Evolutionary conservation across 2,329 filamentous ascomycete species (phyloP), one percentile per base, ranked within the genome.

Genomic region (Diplocarpon mali): DNA sequence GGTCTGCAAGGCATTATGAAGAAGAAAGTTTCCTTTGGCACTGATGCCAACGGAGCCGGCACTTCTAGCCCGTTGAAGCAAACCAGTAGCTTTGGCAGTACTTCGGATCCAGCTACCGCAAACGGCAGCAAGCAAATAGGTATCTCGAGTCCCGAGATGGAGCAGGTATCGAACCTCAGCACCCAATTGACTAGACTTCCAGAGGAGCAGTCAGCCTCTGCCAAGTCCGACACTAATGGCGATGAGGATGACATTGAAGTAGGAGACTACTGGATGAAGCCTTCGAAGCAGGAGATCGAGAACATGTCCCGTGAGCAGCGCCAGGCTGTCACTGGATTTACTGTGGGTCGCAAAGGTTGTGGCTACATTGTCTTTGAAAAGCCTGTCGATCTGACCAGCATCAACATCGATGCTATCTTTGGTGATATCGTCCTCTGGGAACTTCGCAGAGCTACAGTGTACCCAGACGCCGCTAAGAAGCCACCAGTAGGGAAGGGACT

Each of bases 1-100:
- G 68, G 72, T 57, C 61, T 64, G 35, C 58, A 64, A 46, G 55
- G 66, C 10, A 65, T 68, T 38, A 65, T 85, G 34, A 81, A 82
- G 52, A 95, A 95, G 70, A 80, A 84, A 42, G 92, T 98, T 42
- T 95, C 88, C 67, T 98, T 96, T 57, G 88, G 95, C 60, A 79
- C 80, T 3, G 75, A 73, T 57, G 73, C 70, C 28, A 43, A 63
- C 24, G 62, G 65, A 37, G 70, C 74, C 35, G 63, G 68, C 10
- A 41, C 46, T 17, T 52, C 65, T 62, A 50, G 55, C 49, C 54
- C 58, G 14, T 38, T 58, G 32, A 59, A 60, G 41, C 45, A 57
- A 64, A 66, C 43, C 15, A 64, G 67, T 40, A 74, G 70, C 53
- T 32, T 32, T 9, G 31, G 24, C 29, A 35, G 32, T 11, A 41